Percentiles rank a stretch among this genome's conserved stretches.
Conservation (phyloP, 2,329 filamentous ascomycete genomes). For the Hypoxylon sp. region DNA sequence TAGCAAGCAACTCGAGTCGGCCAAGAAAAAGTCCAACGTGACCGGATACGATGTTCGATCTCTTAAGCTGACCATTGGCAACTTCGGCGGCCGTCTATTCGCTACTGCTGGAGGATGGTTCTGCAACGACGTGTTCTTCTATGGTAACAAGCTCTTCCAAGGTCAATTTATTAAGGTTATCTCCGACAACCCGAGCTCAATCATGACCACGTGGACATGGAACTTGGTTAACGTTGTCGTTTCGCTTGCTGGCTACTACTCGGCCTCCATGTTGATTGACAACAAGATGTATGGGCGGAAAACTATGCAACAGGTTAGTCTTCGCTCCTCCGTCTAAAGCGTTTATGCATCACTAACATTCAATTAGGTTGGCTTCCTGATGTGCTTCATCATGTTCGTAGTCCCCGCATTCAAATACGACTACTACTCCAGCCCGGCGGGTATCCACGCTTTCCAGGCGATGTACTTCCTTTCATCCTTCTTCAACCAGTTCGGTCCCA, state of each 20-base stretch:
- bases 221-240: constrained; percentile 93
- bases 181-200: constrained; percentile 75
- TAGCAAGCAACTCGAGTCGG: constrained; percentile 82
- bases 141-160: constrained; percentile 99
- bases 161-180: constrained; percentile 88
- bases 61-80: constrained; percentile 80
- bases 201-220: constrained; percentile 92
- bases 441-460: constrained; percentile 92
- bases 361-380: constrained; percentile 80
- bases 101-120: constrained; percentile 94
- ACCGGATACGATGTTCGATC: constrained; percentile 95
- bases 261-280: constrained; percentile 90
- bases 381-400: constrained; percentile 94
- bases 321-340: neutral
- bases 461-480: constrained; percentile 99
- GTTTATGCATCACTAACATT: constrained; percentile 14
- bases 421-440: constrained; percentile 80
- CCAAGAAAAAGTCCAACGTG: constrained; percentile 88
- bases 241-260: constrained; percentile 89
- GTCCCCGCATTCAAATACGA: constrained; percentile 90
- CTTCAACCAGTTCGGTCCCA: constrained; percentile 99
- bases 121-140: constrained; percentile 98
- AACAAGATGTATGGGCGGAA: constrained; percentile 97
- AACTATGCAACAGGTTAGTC: constrained; percentile 83
- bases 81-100: constrained; percentile 89